These are phyloP conservation scores for Sarocladiaceae sp. DNA, from an alignment of 2,329 filamentous ascomycete genomes.

Conservation along the genomic window DNA sequence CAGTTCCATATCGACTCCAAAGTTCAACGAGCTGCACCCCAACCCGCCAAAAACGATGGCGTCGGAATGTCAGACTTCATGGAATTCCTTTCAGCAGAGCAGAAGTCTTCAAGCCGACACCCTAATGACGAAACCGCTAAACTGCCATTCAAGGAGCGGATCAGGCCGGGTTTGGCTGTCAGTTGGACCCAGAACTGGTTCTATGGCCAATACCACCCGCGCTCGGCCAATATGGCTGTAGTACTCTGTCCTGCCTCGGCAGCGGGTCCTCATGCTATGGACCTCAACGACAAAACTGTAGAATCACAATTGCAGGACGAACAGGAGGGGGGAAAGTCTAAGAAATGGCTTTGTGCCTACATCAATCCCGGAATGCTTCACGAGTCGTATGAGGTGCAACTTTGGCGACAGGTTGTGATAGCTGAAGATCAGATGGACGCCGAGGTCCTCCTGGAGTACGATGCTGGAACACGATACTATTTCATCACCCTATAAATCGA, in stretches of 20 bases:
- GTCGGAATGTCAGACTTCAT: neutral
- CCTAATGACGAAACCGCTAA: conserved; percentile 16
- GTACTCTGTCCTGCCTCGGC: conserved; percentile 24
- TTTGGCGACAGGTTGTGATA: conserved; percentile 34
- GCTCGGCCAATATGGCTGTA: conserved; percentile 27
- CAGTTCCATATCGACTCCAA: conserved; percentile 36
- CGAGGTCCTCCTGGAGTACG: conserved; percentile 40
- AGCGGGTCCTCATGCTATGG: conserved; percentile 16
- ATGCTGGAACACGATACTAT: conserved; percentile 16
- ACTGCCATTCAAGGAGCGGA: conserved; percentile 33
- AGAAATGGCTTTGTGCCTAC: conserved; percentile 28
- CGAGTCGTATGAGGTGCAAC: conserved; percentile 32
- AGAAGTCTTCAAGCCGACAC: conserved; percentile 24
- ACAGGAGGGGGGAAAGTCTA: conserved; percentile 8
- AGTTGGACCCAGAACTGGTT: conserved; percentile 22
- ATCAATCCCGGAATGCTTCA: conserved; percentile 28
- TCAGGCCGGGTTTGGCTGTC: conserved; percentile 38
- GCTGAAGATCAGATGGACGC: conserved; percentile 29
- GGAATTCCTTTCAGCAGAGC: neutral
- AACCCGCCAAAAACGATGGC: neutral
- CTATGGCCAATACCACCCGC: too few relatives aligned
- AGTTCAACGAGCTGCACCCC: conserved; percentile 3
- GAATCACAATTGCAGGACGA: conserved; percentile 10
- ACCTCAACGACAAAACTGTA: conserved; percentile 17
- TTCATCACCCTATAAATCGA: conserved; percentile 4